Base-by-base conservation (phyloP, 441 rosid species). In the Iberis amara region DNA sequence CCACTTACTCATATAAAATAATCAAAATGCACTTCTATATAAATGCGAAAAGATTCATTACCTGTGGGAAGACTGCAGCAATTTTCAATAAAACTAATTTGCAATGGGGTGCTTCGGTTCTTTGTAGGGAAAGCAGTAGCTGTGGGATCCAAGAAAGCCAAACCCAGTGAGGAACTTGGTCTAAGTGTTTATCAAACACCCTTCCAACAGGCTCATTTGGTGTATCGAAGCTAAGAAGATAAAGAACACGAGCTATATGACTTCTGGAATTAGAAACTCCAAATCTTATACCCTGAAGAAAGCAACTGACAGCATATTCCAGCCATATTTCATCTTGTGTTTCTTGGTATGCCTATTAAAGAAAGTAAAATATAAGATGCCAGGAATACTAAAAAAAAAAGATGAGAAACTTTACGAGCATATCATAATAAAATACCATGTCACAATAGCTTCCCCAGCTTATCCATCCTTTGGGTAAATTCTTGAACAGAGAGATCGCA, bases 121-220 rank as follows among this genome's bases (percentile, higher is more conserved):
- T 82, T 82, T 89, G 99, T 68, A 94, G 73, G 65, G 99, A 94
- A 65, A 94, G 95, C 67, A 94, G 76, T 31, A 94, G 72, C 72
- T 94, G 99, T 2, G 97, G 99, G 66, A 94, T 87, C 99, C 97
- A 94, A 61, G 95, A 78, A 72, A 89, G 96, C 99, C 99, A 94
- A 61, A 24, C 97, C 99, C 99, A 94, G 71, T 86, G 82, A 21
- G 99, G 97, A 61, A 89, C 84, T 73, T 94, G 99, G 43, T 94
- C 97, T 70, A 83, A 69, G 69, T 78, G 82, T 71, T 87, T 94
- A 72, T 89, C 96, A 73, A 94, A 94, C 43, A 94, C 79, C 80
- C 92, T 87, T 36, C 99, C 97, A 52, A 94, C 97, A 14, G 94
- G 76, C 70, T 94, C 96, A 71, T 70, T 82, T 58, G 86, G 76